phyloP scores from a whole-genome alignment of 768 basidiomycete genomes.

The Macrolepiota albuminosa region DNA sequence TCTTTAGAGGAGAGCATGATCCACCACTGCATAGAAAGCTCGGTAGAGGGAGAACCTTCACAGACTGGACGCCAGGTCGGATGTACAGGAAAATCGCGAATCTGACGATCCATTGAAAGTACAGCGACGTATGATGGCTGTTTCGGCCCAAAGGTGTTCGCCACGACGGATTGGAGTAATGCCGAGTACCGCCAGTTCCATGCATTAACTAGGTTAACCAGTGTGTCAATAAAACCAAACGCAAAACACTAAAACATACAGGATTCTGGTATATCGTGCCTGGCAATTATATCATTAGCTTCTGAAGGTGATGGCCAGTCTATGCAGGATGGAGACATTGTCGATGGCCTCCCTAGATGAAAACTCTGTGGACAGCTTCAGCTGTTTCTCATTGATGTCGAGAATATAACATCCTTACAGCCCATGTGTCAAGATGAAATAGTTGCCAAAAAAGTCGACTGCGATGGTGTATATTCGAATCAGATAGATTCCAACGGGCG shows the following conservation, averaged over 20 bases:
- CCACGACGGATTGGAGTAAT: conserved; percentile 47
- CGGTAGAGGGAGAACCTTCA: conserved; percentile 14
- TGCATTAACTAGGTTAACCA: conserved; percentile 37
- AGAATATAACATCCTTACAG: conserved; percentile 31
- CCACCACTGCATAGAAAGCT: conserved; percentile 37
- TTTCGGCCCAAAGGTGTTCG: conserved; percentile 47
- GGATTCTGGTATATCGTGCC: conserved; percentile 32
- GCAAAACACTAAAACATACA: conserved; percentile 30
- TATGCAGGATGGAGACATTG: conserved; percentile 44
- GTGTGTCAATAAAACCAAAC: neutral
- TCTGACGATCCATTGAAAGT: conserved; percentile 53
- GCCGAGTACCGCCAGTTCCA: conserved; percentile 55
- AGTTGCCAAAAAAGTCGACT: conserved; percentile 64
- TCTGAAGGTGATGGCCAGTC: conserved; percentile 55
- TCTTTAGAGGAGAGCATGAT: conserved; percentile 44
- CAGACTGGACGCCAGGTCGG: conserved; percentile 35
- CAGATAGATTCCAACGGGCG: conserved; percentile 53
- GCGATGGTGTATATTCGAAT: conserved; percentile 40
- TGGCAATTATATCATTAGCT: conserved; percentile 25
- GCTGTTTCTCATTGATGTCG: neutral
- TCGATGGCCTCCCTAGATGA: conserved; percentile 55
- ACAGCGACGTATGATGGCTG: conserved; percentile 47
- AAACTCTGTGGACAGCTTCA: conserved; percentile 42
- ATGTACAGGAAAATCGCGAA: conserved; percentile 58
- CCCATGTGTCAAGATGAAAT: conserved; percentile 58